phyloP scores from a whole-genome alignment of 1,139 yeast species.

The Pichia inconspicua region DNA sequence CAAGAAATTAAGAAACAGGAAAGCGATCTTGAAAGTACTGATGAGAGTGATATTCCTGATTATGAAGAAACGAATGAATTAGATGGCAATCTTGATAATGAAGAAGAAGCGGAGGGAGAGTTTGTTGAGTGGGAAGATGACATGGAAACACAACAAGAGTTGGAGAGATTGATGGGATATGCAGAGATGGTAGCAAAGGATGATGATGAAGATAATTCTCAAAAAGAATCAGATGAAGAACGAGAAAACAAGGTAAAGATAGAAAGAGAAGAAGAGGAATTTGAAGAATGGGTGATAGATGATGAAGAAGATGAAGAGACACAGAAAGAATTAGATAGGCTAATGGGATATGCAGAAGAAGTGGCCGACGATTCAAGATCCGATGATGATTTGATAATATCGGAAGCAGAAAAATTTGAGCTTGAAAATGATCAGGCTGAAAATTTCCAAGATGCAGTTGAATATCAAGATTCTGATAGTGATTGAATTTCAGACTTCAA shows the following conservation, averaged over 20 bases:
- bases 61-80: background rate
- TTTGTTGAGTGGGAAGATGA: conserved; percentile 6
- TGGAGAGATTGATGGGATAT: conserved; percentile 8
- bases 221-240: background rate
- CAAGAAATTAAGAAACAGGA: background rate
- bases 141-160: conserved; percentile 8
- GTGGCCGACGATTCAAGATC: conserved; percentile 1
- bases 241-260: background rate
- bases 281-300: conserved; percentile 2
- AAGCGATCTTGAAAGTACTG: background rate
- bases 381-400: conserved; percentile 1
- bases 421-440: conserved; percentile 3
- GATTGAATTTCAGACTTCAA: background rate
- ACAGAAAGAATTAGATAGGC: conserved; percentile 9
- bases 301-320: conserved; percentile 13
- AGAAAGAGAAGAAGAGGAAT: background rate
- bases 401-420: conserved; percentile 2
- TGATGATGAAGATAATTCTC: background rate
- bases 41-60: background rate
- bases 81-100: background rate
- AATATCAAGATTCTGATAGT: background rate
- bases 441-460: background rate
- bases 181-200: background rate
- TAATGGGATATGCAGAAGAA: conserved; percentile 9
- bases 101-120: conserved; percentile 2